These are phyloP conservation scores for Vanrija sp. DNA, from an alignment of 1,284 basidiomycete species.

Conservation along the genomic window DNA sequence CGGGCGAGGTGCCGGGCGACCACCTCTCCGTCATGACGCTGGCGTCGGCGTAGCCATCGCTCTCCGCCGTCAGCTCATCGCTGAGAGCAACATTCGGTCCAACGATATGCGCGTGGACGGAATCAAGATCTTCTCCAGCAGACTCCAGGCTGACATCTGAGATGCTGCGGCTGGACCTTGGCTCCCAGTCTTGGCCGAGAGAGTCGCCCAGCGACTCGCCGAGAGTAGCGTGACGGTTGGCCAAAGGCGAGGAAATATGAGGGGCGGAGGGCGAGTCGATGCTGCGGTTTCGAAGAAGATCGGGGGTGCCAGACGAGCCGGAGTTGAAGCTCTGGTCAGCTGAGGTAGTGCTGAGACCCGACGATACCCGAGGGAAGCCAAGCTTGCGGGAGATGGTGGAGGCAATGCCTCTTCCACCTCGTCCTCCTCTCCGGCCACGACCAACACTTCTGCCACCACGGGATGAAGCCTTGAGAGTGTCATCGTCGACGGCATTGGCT, in stretches of 20 bases:
- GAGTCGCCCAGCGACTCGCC: constrained; percentile 22
- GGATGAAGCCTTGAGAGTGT: constrained; percentile 4
- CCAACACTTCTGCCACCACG: constrained; percentile 23
- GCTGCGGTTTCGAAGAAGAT: constrained; percentile 35
- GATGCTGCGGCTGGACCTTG: constrained; percentile 1
- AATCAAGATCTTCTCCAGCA: no score
- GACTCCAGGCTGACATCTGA: constrained; percentile 1
- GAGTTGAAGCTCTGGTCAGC: constrained; percentile 42
- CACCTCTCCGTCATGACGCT: constrained; percentile 37
- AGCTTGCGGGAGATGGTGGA: constrained; percentile 38
- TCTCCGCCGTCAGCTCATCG: constrained; percentile 33
- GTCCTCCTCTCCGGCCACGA: constrained; percentile 15
- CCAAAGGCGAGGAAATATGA: constrained; percentile 12
- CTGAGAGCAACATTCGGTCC: constrained; percentile 21
- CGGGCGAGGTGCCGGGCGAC: constrained; percentile 20
- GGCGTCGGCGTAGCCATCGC: constrained; percentile 25
- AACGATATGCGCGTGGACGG: no score
- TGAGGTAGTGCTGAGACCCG: constrained; percentile 18
- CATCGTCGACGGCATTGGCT: constrained; percentile 6
- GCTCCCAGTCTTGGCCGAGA: constrained; percentile 5
- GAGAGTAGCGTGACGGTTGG: constrained; percentile 4
- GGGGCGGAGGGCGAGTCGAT: constrained; percentile 19
- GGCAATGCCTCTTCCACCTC: constrained; percentile 31
- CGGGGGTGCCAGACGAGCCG: constrained; percentile 38
- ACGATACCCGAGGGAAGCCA: constrained; percentile 33